These are phyloP conservation scores for Lactarius hengduanensis DNA, from an alignment of 768 basidiomycete genomes.

Conservation along the genomic window DNA sequence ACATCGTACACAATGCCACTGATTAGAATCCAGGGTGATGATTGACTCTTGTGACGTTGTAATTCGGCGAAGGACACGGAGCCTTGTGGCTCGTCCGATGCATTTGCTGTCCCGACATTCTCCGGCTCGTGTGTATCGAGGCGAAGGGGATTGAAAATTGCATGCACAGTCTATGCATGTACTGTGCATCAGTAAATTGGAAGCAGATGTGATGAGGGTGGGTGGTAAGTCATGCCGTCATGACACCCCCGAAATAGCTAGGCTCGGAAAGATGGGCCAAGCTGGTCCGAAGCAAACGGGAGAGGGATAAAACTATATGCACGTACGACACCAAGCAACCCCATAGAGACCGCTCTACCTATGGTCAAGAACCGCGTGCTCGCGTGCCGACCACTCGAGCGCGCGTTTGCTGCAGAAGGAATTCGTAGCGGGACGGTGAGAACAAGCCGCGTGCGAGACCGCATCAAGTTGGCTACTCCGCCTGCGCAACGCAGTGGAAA, in stretches of 20 bases:
- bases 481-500: conserved; percentile 3
- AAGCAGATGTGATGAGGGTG: neutral
- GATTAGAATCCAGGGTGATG: conserved; percentile 14
- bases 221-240: neutral
- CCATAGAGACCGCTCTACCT: conserved; percentile 2
- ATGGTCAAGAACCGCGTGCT: conserved; percentile 6
- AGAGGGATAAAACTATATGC: neutral
- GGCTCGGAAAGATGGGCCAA: neutral
- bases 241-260: neutral
- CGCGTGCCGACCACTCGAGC: neutral
- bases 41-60: conserved; percentile 20
- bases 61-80: conserved; percentile 22
- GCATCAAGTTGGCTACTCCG: neutral
- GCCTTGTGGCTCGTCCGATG: neutral
- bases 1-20: conserved; percentile 25
- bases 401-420: conserved; percentile 4
- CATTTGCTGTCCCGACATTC: neutral
- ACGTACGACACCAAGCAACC: conserved; percentile 16
- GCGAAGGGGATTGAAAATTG: conserved; percentile 10
- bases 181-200: conserved; percentile 2
- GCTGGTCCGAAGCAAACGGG: neutral
- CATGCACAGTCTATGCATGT: conserved; percentile 7
- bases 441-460: neutral
- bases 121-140: conserved; percentile 20
- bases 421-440: neutral